Evolutionary conservation across 1,139 yeast species (phyloP).

Genomic region (Yamadazyma siamensis): DNA sequence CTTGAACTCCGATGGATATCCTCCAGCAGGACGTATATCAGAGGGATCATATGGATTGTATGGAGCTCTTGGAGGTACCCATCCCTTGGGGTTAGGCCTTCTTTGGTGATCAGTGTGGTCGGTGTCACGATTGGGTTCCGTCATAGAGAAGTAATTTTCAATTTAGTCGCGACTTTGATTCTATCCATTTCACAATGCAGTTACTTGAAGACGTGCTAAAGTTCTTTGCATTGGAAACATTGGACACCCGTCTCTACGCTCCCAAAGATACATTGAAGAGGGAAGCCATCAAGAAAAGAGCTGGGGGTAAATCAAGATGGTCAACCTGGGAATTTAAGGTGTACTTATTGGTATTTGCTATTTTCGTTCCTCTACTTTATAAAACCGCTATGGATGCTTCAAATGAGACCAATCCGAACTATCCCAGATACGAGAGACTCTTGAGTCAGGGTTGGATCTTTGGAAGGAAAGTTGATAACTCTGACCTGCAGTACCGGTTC

Average conservation of each 20-base stretch:
- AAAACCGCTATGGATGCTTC: slow-evolving; percentile 82
- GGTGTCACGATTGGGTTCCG: slow-evolving; percentile 1
- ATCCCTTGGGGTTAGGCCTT: slow-evolving; percentile 77
- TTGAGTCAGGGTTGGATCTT: slow-evolving; percentile 74
- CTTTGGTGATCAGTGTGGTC: slow-evolving; percentile 29
- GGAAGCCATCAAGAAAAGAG: slow-evolving; percentile 37
- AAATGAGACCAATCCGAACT: slow-evolving; percentile 74
- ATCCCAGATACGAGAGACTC: slow-evolving; percentile 55
- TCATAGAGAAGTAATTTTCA: slow-evolving; percentile 2
- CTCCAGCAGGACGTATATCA: slow-evolving; percentile 75
- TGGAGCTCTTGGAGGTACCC: slow-evolving; percentile 81
- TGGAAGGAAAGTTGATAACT: slow-evolving; percentile 81
- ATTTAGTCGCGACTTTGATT: not conserved
- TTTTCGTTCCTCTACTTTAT: slow-evolving; percentile 79
- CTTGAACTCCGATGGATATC: slow-evolving; percentile 77
- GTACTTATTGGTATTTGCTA: slow-evolving; percentile 57
- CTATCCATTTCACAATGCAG: slow-evolving; percentile 7
- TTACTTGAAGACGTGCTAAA: slow-evolving; percentile 20
- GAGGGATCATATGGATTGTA: slow-evolving; percentile 82
- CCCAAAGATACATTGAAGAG: slow-evolving; percentile 44
- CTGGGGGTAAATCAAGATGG: slow-evolving; percentile 64
- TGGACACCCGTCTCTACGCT: slow-evolving; percentile 71
- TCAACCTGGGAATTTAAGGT: slow-evolving; percentile 65
- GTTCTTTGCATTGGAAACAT: slow-evolving; percentile 69
- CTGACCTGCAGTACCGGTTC: slow-evolving; percentile 85